These are phyloP conservation scores for Monosporascus cannonballus DNA, from an alignment of 2,329 filamentous ascomycete genomes.

Conservation along the genomic window DNA sequence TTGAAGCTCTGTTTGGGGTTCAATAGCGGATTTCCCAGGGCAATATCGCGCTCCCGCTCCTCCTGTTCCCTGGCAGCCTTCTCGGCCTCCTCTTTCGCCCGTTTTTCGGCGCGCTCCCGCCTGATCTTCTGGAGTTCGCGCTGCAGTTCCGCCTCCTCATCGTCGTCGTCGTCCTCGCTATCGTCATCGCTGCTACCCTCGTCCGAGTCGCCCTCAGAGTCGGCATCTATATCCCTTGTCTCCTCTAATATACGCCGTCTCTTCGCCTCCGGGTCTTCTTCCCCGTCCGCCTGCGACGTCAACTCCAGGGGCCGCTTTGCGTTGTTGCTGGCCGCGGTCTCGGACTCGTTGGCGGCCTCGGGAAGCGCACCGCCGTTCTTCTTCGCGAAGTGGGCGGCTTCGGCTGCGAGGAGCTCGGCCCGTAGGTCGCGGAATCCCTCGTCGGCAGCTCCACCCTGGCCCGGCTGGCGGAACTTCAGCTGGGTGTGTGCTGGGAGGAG, in stretches of 20 bases:
- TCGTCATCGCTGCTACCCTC: slow-evolving; percentile 40
- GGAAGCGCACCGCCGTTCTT: slow-evolving; percentile 57
- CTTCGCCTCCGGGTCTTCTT: slow-evolving; percentile 74
- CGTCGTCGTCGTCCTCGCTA: slow-evolving; percentile 56
- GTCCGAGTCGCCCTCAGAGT: slow-evolving; percentile 56
- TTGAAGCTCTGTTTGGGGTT: slow-evolving; percentile 78
- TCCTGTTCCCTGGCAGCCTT: slow-evolving; percentile 76
- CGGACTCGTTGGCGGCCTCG: slow-evolving; percentile 40
- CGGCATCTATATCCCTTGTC: slow-evolving; percentile 78
- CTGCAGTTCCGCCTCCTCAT: slow-evolving; percentile 84
- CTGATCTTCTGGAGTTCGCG: slow-evolving; percentile 93
- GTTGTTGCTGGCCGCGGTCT: slow-evolving; percentile 31
- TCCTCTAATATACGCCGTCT: slow-evolving; percentile 82
- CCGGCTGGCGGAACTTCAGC: slow-evolving; percentile 84
- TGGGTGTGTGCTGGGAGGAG: slow-evolving; percentile 89
- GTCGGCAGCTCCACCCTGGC: slow-evolving; percentile 81
- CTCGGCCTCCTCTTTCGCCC: slow-evolving; percentile 77
- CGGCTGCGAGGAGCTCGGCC: slow-evolving; percentile 82
- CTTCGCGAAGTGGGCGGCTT: slow-evolving; percentile 83
- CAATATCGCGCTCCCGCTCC: slow-evolving; percentile 80
- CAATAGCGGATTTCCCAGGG: slow-evolving; percentile 83
- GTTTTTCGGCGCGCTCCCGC: slow-evolving; percentile 73
- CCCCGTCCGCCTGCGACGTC: slow-evolving; percentile 34
- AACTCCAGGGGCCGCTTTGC: slow-evolving; percentile 61
- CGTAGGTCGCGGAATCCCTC: slow-evolving; percentile 69